phyloP scores from a whole-genome alignment of 768 basidiomycete species.

The Amanita muscaria region DNA sequence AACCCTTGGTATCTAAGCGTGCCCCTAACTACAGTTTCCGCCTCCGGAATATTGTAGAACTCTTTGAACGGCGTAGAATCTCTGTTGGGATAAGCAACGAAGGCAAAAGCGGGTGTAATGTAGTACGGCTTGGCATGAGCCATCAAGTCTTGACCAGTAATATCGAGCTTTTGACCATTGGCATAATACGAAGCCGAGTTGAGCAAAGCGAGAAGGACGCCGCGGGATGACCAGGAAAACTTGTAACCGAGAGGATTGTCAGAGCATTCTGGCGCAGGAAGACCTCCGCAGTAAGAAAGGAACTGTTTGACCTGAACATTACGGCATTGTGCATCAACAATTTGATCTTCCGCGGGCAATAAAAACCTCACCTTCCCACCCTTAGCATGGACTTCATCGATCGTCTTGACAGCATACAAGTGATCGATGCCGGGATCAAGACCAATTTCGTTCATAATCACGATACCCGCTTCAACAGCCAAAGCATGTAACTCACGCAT shows the following conservation, averaged over 20 bases:
- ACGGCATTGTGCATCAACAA: too few species aligned
- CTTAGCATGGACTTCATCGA: conserved; percentile 86
- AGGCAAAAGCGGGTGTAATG: conserved; percentile 91
- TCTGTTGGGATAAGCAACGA: conserved; percentile 96
- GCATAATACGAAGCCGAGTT: conserved; percentile 81
- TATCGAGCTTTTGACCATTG: conserved; percentile 50
- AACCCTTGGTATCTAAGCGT: conserved; percentile 95
- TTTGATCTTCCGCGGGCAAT: background rate
- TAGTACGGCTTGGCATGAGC: conserved; percentile 84
- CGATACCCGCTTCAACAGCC: conserved; percentile 80
- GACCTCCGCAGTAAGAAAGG: conserved; percentile 92
- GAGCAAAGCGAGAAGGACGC: conserved; percentile 89
- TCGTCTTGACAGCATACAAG: conserved; percentile 88
- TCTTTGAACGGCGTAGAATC: conserved; percentile 87
- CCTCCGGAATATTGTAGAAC: conserved; percentile 90
- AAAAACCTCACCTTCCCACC: conserved; percentile 74
- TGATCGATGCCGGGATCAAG: conserved; percentile 95
- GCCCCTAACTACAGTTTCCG: conserved; percentile 85
- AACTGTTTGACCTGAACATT: conserved; percentile 70
- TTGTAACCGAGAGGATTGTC: conserved; percentile 98
- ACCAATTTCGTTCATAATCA: conserved; percentile 97
- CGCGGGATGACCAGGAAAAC: conserved; percentile 97
- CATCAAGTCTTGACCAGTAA: conserved; percentile 85
- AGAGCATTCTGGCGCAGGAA: conserved; percentile 85
- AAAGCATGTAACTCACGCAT: conserved; percentile 81